phyloP scores from a whole-genome alignment of 208 protist genomes.

The Trypanosoma boissoni region DNA sequence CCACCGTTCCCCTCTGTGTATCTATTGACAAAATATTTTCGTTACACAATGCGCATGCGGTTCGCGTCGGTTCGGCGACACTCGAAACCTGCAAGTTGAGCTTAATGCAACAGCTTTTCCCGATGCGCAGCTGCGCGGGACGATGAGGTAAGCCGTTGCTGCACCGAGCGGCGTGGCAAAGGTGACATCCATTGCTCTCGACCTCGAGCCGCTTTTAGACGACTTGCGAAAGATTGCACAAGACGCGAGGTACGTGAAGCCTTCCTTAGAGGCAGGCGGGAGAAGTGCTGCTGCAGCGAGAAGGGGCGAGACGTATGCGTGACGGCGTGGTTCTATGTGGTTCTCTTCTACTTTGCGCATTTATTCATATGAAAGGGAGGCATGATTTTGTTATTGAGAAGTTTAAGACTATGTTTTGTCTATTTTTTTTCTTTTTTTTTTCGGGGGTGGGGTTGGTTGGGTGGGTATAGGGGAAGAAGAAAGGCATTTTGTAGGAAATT shows the following conservation, averaged over 20 bases:
- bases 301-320: too few species aligned
- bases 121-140: constrained; percentile 9
- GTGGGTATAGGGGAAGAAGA: too few species aligned
- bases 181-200: not conserved
- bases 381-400: too few species aligned
- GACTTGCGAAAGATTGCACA: constrained; percentile 13
- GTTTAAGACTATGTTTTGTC: not conserved
- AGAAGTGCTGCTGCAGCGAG: not conserved
- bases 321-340: too few species aligned
- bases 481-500: too few species aligned
- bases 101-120: constrained; percentile 3
- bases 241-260: constrained; percentile 8
- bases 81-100: not conserved
- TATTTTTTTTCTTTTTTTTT: not conserved
- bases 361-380: too few species aligned
- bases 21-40: not conserved
- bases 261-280: not conserved
- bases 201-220: constrained; percentile 9
- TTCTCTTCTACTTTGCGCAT: too few species aligned
- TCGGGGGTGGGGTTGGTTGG: not conserved
- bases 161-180: constrained; percentile 2
- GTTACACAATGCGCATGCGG: constrained; percentile 4
- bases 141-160: constrained; percentile 3
- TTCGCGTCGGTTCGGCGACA: constrained; percentile 3
- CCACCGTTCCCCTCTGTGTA: too few species aligned